Evolutionary conservation across 108 stramenopile species (phyloP), one percentile per base, ranked within the genome.

Genomic region (Poteriospumella lacustris): DNA sequence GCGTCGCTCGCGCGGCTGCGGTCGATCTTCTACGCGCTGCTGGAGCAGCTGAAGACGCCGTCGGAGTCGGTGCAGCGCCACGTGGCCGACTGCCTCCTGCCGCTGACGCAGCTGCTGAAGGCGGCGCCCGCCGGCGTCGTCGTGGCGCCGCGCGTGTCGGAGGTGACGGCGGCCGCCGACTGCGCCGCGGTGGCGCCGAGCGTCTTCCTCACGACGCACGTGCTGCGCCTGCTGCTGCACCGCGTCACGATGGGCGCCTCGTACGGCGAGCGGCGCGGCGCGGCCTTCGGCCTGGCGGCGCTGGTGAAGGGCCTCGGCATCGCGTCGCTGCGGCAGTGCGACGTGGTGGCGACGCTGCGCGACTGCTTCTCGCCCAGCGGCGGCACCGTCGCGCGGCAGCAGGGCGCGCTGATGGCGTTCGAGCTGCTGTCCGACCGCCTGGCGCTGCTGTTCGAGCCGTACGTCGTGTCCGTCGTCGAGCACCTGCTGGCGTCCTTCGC

Each of bases 301-400:
- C 86, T 90, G 42, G 91, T 97, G n/a, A 97, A 99, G 87, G 99
- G 99, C 24, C 90, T 95, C 73, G 99, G 99, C 26, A 97, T 98
- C 44, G 89, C 93, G 15, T 80, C 89, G 39, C 81, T 99, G 38
- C 96, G 96, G 83, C 93, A 95, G 79, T 93, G 87, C 80, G 88
- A 91, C 34, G 83, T 99, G 43, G 94, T 98, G 31, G 84, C 86
- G 68, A 83, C 83, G 31, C 87, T 97, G 40, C 88, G 96, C 81
- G 95, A 91, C 60, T 92, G 94, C 0, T 92, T 78, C 67, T 85
- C 75, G 0, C 1, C 60, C 19, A 84, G 82, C 44, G n/a, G n/a
- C n/a, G n/a, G n/a, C n/a, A 34, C 77, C 44, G 58, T 73, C 58
- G 64, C 79, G 58, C 80, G 39, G 40, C 94, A 95, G 68, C 94